Evolutionary conservation across 768 basidiomycete genomes (phyloP), one percentile per base, ranked within the genome.

Genomic region (Suillus ampliporus): DNA sequence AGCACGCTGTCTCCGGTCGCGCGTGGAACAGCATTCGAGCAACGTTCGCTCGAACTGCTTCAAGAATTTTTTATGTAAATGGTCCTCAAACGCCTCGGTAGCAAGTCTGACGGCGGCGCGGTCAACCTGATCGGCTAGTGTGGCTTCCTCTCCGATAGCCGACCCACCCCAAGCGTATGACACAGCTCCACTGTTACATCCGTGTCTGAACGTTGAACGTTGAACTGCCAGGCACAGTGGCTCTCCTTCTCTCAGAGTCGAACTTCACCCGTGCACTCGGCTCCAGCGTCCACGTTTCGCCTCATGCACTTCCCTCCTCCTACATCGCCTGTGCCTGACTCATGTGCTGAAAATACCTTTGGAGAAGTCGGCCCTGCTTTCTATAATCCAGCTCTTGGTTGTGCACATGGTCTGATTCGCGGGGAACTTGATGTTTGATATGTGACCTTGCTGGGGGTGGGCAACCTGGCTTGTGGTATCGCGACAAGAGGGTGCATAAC

Each of bases 121-220:
- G 80, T 97, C 46, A 95, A 97, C 75, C 80, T 97, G 26, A 73
- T 89, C 58, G 95, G 95, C 17, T 95, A 93, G 92, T 97, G 95
- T 94, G 89, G 89, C 78, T 96, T 5, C 94, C 91, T 34, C 56
- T 65, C 40, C 53, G n/a, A n/a, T n/a, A n/a, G n/a, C n/a, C n/a
- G n/a, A n/a, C 65, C 11, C 8, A 54, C 53, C 53, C 61, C 44
- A 71, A 95, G 95, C 21, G 94, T 95, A 17, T 75, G 90, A 58
- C 82, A 86, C 68, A 71, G 2, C n/a, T 37, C 59, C 6, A 31
- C 31, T n/a, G n/a, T n/a, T 31, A 41, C 46, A 13, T 26, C 14
- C 23, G 52, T 38, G 51, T 60, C 41, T 19, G 5, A 61, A 68
- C n/a, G n/a, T n/a, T n/a, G n/a, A n/a, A n/a, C n/a, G n/a, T n/a